Base-by-base conservation (phyloP, 352 stramenopile genomes). In the Halophytophthora polymorphica region DNA sequence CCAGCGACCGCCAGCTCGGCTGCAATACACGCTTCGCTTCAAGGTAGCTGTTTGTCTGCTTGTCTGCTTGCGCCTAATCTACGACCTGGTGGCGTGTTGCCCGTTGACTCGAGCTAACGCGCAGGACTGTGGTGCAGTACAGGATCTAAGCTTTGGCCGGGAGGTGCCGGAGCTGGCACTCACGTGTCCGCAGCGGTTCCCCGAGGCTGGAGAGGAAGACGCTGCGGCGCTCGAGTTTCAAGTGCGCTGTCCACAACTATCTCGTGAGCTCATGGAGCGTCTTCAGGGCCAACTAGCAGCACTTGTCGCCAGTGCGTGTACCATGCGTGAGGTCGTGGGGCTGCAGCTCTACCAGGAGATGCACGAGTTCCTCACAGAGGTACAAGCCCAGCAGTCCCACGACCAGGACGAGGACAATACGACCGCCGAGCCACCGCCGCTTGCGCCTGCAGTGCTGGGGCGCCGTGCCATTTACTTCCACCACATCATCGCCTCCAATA, bases 401-500 rank as follows among this genome's bases (percentile, higher is more conserved):
- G 17, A 47, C 5, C 18, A 38, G 39, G 38, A 28, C 14, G 42
- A 57, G 41, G 50, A 54, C 23, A 19, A 3, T 14, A 31, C 2
- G 6, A 11, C 43, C 0, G 21, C 12, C 29, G 15, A 3, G 41
- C 31, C 19, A 22, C 14, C 37, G 44, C 38, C 29, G 5, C 18
- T 25, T 12, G 14, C 50, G 1, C 28, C 37, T 6, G 18, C 54
- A 23, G 53, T 77, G n/a, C 51, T 93, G 13, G 82, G 79, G 11
- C 67, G 82, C 12, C 71, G 82, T 8, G 76, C 78, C 29, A 93
- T 93, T 45, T 93, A 90, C 60, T 88, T 90, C 51, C 82, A 93
- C 63, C 82, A 93, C 58, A 90, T 91, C 54, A 90, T 91, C 53
- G 77, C 76, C 6, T 49, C 61, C 13, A 87, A 62, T 38, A 93